Evolutionary conservation across 768 basidiomycete genomes (phyloP), one percentile per base, ranked within the genome.

Genomic region (Cyclocybe aegerita): DNA sequence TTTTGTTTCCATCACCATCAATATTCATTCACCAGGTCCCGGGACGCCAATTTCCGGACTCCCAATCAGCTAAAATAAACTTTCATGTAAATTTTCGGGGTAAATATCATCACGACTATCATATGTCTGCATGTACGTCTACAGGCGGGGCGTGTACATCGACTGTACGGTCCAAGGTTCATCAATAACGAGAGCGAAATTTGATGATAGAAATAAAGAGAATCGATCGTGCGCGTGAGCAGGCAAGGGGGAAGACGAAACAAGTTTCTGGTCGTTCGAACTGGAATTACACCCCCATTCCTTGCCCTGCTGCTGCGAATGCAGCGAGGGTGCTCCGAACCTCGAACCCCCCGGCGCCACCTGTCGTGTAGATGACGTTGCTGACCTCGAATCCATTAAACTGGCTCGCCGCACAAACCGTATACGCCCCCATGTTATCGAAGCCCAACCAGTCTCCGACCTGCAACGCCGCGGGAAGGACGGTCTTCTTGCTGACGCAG

Each of bases 401-500:
- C 72, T 86, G 88, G 70, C 90, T 93, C 46, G 97, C 93, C 0
- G 97, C 97, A 64, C 94, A 97, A 52, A 93, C 74, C n/a, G 97
- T 98, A 73, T 99, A 99, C 31, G 97, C 97, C 30, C 97, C 97
- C 97, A 99, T 98, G 65, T 92, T 86, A 49, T 87, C 86, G 73
- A 95, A 99, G n/a, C 88, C 90, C 12, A 99, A 80, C 97, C 97
- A 99, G 66, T 99, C 97, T 6, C 97, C 97, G 6, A 97, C 93
- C 52, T 81, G 78, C 46, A 98, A 76, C 1, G 78, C 78, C 30
- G 69, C 70, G 3, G 91, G 93, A 54, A 90, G 76, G 62, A 68
- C 74, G 46, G 76, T 77, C 51, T 71, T 77, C 58, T 77, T 76
- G 62, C 78, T 86, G 50, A 99, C 93, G 65, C 90, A 89, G 72